These are phyloP conservation scores for Plasmodium vivax DNA, from an alignment of 169 alveolate species.

Conservation along the genomic window DNA sequence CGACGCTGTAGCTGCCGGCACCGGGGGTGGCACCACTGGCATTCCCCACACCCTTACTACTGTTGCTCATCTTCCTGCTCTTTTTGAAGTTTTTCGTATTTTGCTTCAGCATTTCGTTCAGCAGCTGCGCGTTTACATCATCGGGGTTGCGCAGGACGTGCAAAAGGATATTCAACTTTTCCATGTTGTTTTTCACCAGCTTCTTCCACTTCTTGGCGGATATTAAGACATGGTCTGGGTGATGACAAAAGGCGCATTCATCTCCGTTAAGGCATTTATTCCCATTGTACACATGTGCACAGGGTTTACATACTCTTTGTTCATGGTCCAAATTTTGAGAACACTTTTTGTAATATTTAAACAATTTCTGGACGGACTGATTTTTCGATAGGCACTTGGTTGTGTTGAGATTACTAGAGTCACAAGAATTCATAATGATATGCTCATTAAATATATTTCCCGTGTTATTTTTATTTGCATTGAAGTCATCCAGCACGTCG, in stretches of 20 bases:
- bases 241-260: conserved; percentile 69
- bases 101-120: conserved; percentile 67
- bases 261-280: conserved; percentile 73
- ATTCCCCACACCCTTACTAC: not conserved
- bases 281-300: conserved; percentile 75
- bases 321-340: conserved; percentile 73
- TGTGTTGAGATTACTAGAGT: conserved; percentile 29
- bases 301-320: conserved; percentile 72
- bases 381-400: conserved; percentile 56
- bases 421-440: conserved; percentile 56
- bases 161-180: conserved; percentile 58
- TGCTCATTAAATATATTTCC: conserved; percentile 62
- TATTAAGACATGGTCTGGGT: conserved; percentile 72
- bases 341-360: conserved; percentile 61
- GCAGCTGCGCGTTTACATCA: conserved; percentile 50
- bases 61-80: conserved; percentile 39
- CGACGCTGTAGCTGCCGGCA: not conserved
- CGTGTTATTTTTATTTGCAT: conserved; percentile 32
- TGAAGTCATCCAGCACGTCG: conserved; percentile 30
- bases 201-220: conserved; percentile 75
- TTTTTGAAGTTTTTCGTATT: conserved; percentile 48
- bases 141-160: conserved; percentile 68
- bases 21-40: not conserved
- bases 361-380: conserved; percentile 52
- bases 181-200: conserved; percentile 73